Conservation (phyloP, 2,329 filamentous ascomycete species). For the Colletotrichum musicola region DNA sequence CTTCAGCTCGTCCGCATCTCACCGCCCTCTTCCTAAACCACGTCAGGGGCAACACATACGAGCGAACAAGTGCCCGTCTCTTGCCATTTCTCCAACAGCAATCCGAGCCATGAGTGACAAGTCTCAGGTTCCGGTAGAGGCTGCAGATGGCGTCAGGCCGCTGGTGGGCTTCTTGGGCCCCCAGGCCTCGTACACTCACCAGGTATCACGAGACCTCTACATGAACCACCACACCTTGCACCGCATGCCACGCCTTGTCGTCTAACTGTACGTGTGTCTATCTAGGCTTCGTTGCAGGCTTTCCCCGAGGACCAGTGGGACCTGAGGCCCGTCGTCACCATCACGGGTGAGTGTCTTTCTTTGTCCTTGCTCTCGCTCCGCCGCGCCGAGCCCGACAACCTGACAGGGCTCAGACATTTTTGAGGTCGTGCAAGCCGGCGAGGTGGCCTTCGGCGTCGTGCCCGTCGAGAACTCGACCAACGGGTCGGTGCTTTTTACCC, state of each 20-base stretch:
- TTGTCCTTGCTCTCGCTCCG: not conserved
- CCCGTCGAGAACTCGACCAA: conserved; percentile 98
- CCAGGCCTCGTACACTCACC: conserved; percentile 63
- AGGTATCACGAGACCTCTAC: conserved; percentile 52
- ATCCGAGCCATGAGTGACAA: conserved; percentile 28
- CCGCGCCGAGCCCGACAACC: not conserved
- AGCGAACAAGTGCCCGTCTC: not conserved
- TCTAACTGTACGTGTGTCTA: conserved; percentile 38
- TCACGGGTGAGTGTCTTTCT: conserved; percentile 55
- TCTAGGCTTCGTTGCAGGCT: conserved; percentile 59
- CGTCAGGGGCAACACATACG: not conserved
- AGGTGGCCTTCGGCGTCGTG: conserved; percentile 80
- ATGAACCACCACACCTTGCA: conserved; percentile 12
- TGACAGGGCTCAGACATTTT: conserved; percentile 75
- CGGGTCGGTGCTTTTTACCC: conserved; percentile 88
- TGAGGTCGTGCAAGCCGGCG: conserved; percentile 76
- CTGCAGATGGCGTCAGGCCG: conserved; percentile 42
- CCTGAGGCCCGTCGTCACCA: conserved; percentile 64
- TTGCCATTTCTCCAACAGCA: not conserved
- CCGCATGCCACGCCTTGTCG: conserved; percentile 27
- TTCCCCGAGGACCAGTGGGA: conserved; percentile 64
- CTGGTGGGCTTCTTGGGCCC: conserved; percentile 64
- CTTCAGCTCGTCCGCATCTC: conserved; percentile 9
- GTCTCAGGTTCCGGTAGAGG: conserved; percentile 21
- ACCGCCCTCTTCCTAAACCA: not conserved